Percentiles rank a stretch among this genome's conserved stretches.
These are phyloP conservation scores for Paraphaeosphaeria sporulosa DNA, from an alignment of 2,329 filamentous ascomycete genomes.

Conservation along the genomic window DNA sequence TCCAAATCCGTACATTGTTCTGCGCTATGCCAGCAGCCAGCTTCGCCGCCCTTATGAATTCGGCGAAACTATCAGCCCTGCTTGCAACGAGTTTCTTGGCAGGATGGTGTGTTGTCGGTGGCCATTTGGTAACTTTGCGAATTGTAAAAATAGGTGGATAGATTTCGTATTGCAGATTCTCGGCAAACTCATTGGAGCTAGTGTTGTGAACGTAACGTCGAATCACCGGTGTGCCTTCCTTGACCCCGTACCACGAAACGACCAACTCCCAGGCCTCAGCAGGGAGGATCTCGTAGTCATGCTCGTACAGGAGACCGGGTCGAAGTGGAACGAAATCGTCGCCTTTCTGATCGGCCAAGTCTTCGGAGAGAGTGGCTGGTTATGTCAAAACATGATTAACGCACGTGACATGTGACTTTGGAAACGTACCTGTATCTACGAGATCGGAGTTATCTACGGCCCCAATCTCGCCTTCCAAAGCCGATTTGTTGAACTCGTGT, in stretches of 20 bases:
- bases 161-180: slow-evolving; percentile 81
- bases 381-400: background rate
- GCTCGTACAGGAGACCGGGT: slow-evolving; percentile 67
- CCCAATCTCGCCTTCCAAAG: slow-evolving; percentile 70
- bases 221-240: slow-evolving; percentile 73
- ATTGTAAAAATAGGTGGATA: slow-evolving; percentile 86
- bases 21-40: slow-evolving; percentile 69
- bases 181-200: slow-evolving; percentile 60
- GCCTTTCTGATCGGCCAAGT: slow-evolving; percentile 51
- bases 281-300: slow-evolving; percentile 80
- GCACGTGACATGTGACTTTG: background rate
- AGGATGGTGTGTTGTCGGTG: slow-evolving; percentile 67
- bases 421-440: slow-evolving; percentile 35
- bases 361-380: slow-evolving; percentile 26
- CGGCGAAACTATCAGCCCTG: slow-evolving; percentile 71
- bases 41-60: slow-evolving; percentile 81
- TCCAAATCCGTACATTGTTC: slow-evolving; percentile 81
- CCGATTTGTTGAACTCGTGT: slow-evolving; percentile 65
- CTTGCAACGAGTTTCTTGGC: slow-evolving; percentile 75
- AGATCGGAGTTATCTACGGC: slow-evolving; percentile 89
- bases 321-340: slow-evolving; percentile 74
- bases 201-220: slow-evolving; percentile 81
- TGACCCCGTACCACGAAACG: slow-evolving; percentile 81
- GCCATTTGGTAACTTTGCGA: slow-evolving; percentile 74
- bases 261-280: slow-evolving; percentile 83